Evolutionary conservation across 257 asterid species (phyloP), one percentile per base, ranked within the genome.

Genomic region (Penstemon davidsonii): DNA sequence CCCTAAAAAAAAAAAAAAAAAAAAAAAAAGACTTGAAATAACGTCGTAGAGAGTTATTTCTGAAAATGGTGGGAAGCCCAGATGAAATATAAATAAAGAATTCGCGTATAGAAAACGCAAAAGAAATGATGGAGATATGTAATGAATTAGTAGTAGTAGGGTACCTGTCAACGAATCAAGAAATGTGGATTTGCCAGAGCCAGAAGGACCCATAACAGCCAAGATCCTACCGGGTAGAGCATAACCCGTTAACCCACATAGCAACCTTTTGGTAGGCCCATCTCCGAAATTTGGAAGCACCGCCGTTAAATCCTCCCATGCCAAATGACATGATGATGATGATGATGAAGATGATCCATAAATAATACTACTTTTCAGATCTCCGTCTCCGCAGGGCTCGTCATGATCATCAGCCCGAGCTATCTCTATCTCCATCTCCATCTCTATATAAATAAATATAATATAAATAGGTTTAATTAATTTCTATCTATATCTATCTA

Each of bases 171-270:
- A 71, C 52, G 92, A 78, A 73, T 89, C 96, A 15, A 89, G 89
- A 60, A 91, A 85, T 0, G 96, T 88, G 66, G 97, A 90, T 52
- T 90, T 91, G 66, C 97, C 96, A 67, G 96, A 89, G 40, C 96
- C 98, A 49, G 96, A 92, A 79, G 98, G 96, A 72, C 98, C 98
- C 95, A 92, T 87, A 9, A 87, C 91, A 19, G 96, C 98, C 92
- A 88, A 68, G 79, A 89, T 85, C 66, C 93, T 63, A 18, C 96
- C 96, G 39, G 98, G 96, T 41, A 77, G 79, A 47, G 98, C 96
- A 71, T 75, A 92, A 8, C 98, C 98, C 5, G 75, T 76, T 1
- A 87, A 10, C 0, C 88, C 95, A 64, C 86, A 79, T 0, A 92
- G 76, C 82, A 92, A 55, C 77, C 89, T 83, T 68, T 71, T 84